Base-by-base conservation (phyloP, 23 red algal genomes). In the Chondrus crispus region DNA sequence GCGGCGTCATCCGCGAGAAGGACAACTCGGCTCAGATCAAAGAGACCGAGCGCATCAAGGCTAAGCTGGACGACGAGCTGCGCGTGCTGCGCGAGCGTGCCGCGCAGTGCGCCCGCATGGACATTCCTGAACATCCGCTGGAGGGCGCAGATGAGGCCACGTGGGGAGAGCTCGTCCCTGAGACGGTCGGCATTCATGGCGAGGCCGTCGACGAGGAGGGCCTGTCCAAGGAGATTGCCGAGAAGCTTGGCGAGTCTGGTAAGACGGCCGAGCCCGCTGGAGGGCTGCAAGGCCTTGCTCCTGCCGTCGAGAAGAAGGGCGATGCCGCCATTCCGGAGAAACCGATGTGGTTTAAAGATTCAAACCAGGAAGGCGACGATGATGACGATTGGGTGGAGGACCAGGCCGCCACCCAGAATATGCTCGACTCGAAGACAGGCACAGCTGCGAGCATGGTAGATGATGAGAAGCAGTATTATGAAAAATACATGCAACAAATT, bases 341-440 rank as follows among this genome's bases (percentile, higher is more conserved):
- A 46, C 89, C 89, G 32, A 85, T 33, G n/a, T 93, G 89, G 89
- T 93, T 93, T 55, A 69, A 93, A 52, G 79, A 81, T 8, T 60
- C 33, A 2, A 39, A 49, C 12, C 48, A 52, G 19, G 89, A 77
- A 45, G 46, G 19, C 19, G 89, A 85, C 18, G 60, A 58, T 20
- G 79, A 93, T 36, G 80, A 93, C 16, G 78, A 83, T 28, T 80
- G 74, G 87, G 87, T 80, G 33, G 41, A 69, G 26, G 71, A 74
- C 12, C 52, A 80, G 41, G 43, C 26, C 29, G n/a, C n/a, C n/a
- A n/a, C n/a, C n/a, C 43, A 73, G 32, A 51, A 91, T 52, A 74
- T 80, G 40, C 42, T 81, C 46, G 87, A 81, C 45, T 68, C 48
- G 35, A 80, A 91, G 36, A 24, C 72, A 57, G 87, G 74, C 71